A percentile compares a stretch with the other conserved stretches of the same genome.
phyloP scores from a whole-genome alignment of 139 green algal genomes.

The Auxenochlorella pyrenoidosa region DNA sequence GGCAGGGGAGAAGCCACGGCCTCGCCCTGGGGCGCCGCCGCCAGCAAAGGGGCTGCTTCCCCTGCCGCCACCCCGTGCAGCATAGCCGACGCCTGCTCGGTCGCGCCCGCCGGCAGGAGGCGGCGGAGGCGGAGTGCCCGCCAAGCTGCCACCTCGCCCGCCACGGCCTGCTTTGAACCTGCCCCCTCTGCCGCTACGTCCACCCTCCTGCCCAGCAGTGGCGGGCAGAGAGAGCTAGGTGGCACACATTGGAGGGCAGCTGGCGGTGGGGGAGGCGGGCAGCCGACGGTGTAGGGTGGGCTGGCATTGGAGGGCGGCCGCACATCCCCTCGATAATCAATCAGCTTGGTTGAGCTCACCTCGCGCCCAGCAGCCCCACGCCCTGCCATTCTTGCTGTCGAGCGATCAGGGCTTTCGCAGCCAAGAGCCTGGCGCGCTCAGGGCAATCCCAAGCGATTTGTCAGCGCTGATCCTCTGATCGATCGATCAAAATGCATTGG shows the following conservation, averaged over 20 bases:
- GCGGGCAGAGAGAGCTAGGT: too few relatives aligned
- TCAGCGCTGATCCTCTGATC: too few relatives aligned
- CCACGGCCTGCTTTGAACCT: neutral
- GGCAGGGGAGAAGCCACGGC: neutral
- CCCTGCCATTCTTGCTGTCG: neutral
- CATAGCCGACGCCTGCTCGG: neutral
- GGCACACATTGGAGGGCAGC: neutral
- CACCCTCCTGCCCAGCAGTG: neutral
- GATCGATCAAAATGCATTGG: neutral
- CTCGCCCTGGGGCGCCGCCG: neutral
- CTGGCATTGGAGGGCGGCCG: too few relatives aligned
- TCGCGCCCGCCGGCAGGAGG: neutral
- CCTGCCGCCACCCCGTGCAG: neutral
- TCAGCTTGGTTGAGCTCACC: neutral
- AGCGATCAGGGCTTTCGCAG: too few relatives aligned
- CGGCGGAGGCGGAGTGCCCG: neutral
- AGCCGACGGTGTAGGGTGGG: neutral
- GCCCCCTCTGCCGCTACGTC: neutral
- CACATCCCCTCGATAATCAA: neutral
- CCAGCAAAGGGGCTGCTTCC: neutral
- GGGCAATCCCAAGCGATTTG: too few relatives aligned
- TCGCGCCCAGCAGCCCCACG: neutral
- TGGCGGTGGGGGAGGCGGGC: neutral
- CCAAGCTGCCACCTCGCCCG: neutral
- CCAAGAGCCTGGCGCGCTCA: too few relatives aligned